Conservation (phyloP, 306 rosid genomes). For the Mucuna pruriens region DNA sequence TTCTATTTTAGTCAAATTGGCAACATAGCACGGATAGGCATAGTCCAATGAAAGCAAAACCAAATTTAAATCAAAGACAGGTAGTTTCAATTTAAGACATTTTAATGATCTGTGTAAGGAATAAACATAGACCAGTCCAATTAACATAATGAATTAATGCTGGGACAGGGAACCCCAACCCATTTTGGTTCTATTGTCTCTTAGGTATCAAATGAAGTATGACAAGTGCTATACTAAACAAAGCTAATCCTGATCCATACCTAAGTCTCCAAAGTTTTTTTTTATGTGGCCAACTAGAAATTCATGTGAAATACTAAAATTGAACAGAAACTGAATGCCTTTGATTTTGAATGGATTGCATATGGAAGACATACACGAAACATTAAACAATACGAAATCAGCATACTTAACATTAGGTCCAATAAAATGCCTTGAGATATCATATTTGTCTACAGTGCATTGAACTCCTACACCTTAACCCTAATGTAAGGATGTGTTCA, state of each 20-base stretch:
- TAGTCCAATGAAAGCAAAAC: neutral
- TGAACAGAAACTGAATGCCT: neutral
- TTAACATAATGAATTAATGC: conserved; percentile 12
- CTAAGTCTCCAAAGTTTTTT: neutral
- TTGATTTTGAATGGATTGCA: neutral
- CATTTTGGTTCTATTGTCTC: neutral
- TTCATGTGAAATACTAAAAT: neutral
- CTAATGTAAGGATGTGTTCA: neutral
- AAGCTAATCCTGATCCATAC: conserved; percentile 20
- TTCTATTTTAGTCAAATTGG: conserved; percentile 21
- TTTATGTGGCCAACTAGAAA: neutral
- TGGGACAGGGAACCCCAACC: neutral
- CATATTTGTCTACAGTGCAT: neutral
- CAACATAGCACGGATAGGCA: conserved; percentile 12
- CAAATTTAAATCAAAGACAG: neutral
- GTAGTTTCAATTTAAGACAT: conserved; percentile 25
- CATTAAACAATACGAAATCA: conserved; percentile 12
- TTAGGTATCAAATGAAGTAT: conserved; percentile 23
- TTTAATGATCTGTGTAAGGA: neutral
- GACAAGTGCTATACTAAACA: neutral
- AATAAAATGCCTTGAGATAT: neutral
- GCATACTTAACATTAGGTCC: neutral
- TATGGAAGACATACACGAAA: neutral
- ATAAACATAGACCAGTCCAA: neutral
- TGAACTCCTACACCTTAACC: neutral